Evolutionary conservation across 257 asterid genomes (phyloP).

Genomic region (Plantago ovata): DNA sequence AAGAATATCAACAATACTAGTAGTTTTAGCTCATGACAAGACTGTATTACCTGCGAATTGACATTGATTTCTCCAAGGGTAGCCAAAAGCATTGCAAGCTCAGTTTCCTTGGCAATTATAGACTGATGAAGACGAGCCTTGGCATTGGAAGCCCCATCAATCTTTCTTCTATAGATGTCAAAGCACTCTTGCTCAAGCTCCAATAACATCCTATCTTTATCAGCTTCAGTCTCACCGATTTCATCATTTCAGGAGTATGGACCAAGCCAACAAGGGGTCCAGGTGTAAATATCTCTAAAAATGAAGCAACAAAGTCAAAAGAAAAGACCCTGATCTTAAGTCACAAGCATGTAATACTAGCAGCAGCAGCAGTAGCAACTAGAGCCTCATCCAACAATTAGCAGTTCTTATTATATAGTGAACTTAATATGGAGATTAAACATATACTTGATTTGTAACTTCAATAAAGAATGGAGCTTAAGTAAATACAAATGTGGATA

Average conservation of each 20-base stretch:
- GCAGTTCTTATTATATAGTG: no score
- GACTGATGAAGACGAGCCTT: constrained; percentile 80
- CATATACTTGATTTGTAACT: no score
- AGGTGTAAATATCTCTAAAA: no score
- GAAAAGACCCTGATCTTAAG: no score
- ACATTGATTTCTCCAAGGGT: constrained; percentile 68
- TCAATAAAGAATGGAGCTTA: no score
- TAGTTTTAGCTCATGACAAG: constrained; percentile 3
- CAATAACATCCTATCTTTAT: constrained; percentile 67
- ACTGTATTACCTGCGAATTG: constrained; percentile 52
- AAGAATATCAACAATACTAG: constrained; percentile 3
- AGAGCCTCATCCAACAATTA: constrained; percentile 14
- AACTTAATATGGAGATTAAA: no score
- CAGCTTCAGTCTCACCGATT: constrained; percentile 83
- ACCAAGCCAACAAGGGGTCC: no score
- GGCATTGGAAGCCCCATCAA: constrained; percentile 75
- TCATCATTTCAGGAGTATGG: no score
- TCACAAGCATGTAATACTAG: no score
- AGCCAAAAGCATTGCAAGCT: constrained; percentile 82
- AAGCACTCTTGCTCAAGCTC: constrained; percentile 90
- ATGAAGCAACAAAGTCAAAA: no score
- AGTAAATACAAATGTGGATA: no score
- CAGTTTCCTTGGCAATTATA: constrained; percentile 90
- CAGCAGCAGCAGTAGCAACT: background rate
- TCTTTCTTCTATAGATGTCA: constrained; percentile 75